phyloP scores from a whole-genome alignment of 2,329 filamentous ascomycete genomes.

The Rosellinia necatrix region DNA sequence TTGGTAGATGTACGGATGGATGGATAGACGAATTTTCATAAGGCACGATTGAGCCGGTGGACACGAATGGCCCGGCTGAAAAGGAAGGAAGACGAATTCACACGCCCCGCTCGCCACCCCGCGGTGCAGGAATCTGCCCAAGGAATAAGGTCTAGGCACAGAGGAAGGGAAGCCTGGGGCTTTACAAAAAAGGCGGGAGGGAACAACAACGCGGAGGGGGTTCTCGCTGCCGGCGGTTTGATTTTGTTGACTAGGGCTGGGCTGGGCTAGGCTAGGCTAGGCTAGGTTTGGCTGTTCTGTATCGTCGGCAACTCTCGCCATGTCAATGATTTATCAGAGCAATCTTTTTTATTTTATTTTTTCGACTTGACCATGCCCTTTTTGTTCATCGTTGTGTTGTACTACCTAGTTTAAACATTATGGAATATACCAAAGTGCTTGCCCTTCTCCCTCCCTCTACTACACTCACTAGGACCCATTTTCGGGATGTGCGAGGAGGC shows the following conservation, averaged over 20 bases:
- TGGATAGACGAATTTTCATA: slow-evolving; percentile 20
- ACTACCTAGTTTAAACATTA: slow-evolving; percentile 39
- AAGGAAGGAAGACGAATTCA: neutral
- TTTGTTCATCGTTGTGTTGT: slow-evolving; percentile 30
- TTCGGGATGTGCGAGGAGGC: too few species aligned
- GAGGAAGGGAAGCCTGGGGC: too few species aligned
- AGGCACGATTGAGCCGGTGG: slow-evolving; percentile 11
- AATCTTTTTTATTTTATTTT: neutral
- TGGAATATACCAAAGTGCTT: slow-evolving; percentile 30
- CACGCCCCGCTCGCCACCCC: slow-evolving; percentile 2
- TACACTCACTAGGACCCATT: too few species aligned
- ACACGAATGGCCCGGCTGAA: neutral
- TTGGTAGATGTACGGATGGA: slow-evolving; percentile 23
- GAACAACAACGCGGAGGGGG: neutral
- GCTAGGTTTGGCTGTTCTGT: slow-evolving; percentile 5
- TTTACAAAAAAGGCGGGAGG: neutral
- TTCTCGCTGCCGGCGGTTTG: slow-evolving; percentile 13
- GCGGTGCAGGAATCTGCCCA: slow-evolving; percentile 5
- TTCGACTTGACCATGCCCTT: neutral
- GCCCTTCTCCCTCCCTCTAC: slow-evolving; percentile 26
- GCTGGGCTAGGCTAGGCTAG: slow-evolving; percentile 1
- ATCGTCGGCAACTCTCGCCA: slow-evolving; percentile 3
- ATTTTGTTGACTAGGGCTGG: slow-evolving; percentile 11
- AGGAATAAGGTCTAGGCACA: neutral
- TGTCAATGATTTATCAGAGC: neutral